These are phyloP conservation scores for Diaporthe sp. DNA, from an alignment of 2,329 filamentous ascomycete genomes.

Conservation along the genomic window DNA sequence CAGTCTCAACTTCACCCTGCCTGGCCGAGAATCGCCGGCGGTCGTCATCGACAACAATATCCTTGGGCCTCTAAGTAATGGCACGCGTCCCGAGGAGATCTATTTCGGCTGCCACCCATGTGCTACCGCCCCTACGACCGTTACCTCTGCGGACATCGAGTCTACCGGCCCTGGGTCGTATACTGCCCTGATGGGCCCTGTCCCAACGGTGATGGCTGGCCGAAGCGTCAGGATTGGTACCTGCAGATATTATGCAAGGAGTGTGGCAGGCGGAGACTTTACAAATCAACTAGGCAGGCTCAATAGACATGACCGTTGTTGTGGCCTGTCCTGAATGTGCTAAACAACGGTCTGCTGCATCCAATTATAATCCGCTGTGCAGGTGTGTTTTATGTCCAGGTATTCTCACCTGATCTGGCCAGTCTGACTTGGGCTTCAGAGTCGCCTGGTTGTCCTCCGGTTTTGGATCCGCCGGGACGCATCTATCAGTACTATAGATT, in stretches of 20 bases:
- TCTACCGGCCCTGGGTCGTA: constrained; percentile 12
- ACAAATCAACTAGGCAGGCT: not conserved
- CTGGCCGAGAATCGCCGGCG: not conserved
- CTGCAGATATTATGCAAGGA: not conserved
- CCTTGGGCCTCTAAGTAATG: no score
- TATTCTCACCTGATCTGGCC: not conserved
- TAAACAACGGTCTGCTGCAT: not conserved
- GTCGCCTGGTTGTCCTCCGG: not conserved
- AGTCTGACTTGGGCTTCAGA: not conserved
- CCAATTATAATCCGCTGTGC: not conserved
- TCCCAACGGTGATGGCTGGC: constrained; percentile 10
- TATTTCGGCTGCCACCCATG: not conserved
- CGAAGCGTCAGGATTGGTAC: constrained; percentile 21
- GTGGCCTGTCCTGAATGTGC: not conserved
- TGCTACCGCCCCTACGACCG: constrained; percentile 30
- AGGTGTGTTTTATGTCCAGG: not conserved
- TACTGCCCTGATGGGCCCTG: constrained; percentile 6
- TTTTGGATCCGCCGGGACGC: not conserved
- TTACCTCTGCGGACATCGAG: constrained; percentile 20
- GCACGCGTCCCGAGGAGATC: not conserved
- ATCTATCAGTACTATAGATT: not conserved
- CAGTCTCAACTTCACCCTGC: not conserved
- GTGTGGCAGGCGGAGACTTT: constrained; percentile 9
- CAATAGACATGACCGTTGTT: not conserved
- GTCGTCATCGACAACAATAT: not conserved